Percentiles rank a stretch among this genome's conserved stretches.
Conservation (phyloP, 2,329 filamentous ascomycete species). For the Calonectria hawksworthii region DNA sequence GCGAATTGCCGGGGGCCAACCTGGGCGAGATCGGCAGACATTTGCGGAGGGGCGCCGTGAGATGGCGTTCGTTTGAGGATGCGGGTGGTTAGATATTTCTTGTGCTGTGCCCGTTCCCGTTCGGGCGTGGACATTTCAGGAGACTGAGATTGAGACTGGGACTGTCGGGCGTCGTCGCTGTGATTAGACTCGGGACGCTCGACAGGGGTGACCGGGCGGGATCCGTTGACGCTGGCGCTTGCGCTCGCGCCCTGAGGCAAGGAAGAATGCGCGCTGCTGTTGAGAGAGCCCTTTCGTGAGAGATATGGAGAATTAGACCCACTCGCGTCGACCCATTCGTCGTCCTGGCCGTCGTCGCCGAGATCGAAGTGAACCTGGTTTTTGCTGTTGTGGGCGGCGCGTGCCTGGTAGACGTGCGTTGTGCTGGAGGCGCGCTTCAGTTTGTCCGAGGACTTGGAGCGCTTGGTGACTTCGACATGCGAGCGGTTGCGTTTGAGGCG, state of each 20-base stretch:
- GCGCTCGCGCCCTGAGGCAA: slow-evolving; percentile 54
- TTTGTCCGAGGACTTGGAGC: slow-evolving; percentile 64
- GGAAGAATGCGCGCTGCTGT: slow-evolving; percentile 64
- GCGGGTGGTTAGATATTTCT: slow-evolving; percentile 76
- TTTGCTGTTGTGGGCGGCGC: slow-evolving; percentile 57
- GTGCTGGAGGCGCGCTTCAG: slow-evolving; percentile 68
- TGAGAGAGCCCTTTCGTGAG: slow-evolving; percentile 62
- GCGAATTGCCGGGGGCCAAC: slow-evolving; percentile 56
- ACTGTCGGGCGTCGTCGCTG: slow-evolving; percentile 28
- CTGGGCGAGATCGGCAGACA: slow-evolving; percentile 69
- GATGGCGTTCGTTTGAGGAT: slow-evolving; percentile 75
- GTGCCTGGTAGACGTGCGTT: slow-evolving; percentile 61
- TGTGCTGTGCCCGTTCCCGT: slow-evolving; percentile 65
- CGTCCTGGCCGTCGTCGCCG: slow-evolving; percentile 64
- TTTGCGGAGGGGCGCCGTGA: slow-evolving; percentile 73
- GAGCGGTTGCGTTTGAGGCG: slow-evolving; percentile 74
- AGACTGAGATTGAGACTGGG: slow-evolving; percentile 13
- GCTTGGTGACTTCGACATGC: slow-evolving; percentile 68
- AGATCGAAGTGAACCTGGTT: slow-evolving; percentile 75
- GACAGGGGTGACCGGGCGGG: slow-evolving; percentile 53
- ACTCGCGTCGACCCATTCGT: slow-evolving; percentile 78
- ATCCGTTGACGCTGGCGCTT: slow-evolving; percentile 49
- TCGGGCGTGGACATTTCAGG: slow-evolving; percentile 49
- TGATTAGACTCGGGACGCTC: slow-evolving; percentile 36
- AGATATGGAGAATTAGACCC: slow-evolving; percentile 72